Evolutionary conservation across 805 yeast species (phyloP).

Genomic region (Yarrowia alimentaria): DNA sequence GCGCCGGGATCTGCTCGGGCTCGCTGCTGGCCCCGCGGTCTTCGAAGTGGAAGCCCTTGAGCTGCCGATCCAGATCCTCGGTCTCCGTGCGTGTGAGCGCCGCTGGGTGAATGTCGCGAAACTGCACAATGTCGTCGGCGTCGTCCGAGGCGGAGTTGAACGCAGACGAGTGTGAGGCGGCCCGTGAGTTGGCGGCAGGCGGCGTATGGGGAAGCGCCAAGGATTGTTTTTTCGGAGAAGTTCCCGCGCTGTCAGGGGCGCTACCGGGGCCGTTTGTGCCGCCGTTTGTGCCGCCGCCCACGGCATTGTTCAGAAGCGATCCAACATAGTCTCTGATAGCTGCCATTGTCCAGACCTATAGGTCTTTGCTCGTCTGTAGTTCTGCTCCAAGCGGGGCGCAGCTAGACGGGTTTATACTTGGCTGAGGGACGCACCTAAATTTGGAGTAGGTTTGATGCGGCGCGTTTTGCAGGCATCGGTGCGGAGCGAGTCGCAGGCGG

Average conservation of each 20-base stretch:
- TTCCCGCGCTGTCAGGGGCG: conserved; percentile 12
- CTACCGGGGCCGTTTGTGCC: background rate
- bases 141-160: conserved; percentile 26
- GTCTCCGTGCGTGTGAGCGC: conserved; percentile 11
- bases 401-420: conserved; percentile 7
- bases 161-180: conserved; percentile 15
- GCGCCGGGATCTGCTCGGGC: conserved; percentile 14
- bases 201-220: conserved; percentile 13
- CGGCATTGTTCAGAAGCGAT: conserved; percentile 21
- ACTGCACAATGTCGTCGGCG: conserved; percentile 18
- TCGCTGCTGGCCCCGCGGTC: conserved; percentile 10
- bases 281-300: conserved; percentile 7
- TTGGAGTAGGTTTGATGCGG: conserved; percentile 5
- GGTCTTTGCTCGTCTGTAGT: conserved; percentile 3
- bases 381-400: conserved; percentile 17
- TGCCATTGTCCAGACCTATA: conserved; percentile 25
- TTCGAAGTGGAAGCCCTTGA: conserved; percentile 16
- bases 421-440: conserved; percentile 1
- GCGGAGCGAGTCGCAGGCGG: no score
- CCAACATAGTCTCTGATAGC: conserved; percentile 24
- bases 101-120: conserved; percentile 24
- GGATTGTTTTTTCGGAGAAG: conserved; percentile 21
- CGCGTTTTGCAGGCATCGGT: background rate
- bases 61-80: conserved; percentile 15
- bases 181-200: conserved; percentile 4